These are phyloP conservation scores for Fusarium sp. DNA, from an alignment of 2,329 filamentous ascomycete genomes.

Conservation along the genomic window DNA sequence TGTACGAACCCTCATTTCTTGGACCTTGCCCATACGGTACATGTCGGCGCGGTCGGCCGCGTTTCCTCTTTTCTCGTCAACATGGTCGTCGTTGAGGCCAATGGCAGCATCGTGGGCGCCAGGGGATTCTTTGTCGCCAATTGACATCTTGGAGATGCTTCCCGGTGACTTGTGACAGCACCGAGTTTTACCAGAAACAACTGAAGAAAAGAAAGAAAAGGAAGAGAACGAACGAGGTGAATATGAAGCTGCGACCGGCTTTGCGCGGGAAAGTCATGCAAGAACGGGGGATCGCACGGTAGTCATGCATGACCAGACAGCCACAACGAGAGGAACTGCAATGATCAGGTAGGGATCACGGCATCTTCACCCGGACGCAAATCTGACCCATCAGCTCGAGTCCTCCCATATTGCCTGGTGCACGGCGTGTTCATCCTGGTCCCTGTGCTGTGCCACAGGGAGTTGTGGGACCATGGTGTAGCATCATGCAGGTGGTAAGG, in stretches of 20 bases:
- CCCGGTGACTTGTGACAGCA: background rate
- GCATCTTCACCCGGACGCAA: background rate
- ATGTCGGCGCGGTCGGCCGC: slow-evolving; percentile 39
- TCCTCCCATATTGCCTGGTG: background rate
- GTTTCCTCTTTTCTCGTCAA: slow-evolving; percentile 38
- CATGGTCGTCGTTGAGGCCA: slow-evolving; percentile 6
- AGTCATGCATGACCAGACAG: slow-evolving; percentile 7
- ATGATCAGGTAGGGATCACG: background rate
- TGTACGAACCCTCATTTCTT: slow-evolving; percentile 39
- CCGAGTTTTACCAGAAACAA: background rate
- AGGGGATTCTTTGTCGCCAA: slow-evolving; percentile 17
- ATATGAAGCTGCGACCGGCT: slow-evolving; percentile 1
- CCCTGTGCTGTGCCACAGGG: background rate
- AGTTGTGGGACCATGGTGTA: background rate
- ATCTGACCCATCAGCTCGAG: background rate
- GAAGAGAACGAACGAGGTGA: background rate
- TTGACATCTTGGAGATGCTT: slow-evolving; percentile 21
- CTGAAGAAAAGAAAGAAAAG: background rate
- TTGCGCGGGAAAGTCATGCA: slow-evolving; percentile 25
- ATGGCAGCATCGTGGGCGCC: slow-evolving; percentile 4
- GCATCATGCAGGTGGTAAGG: background rate
- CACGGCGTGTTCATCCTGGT: slow-evolving; percentile 12
- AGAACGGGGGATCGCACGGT: background rate
- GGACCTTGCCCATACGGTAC: slow-evolving; percentile 39
- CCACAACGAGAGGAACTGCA: background rate